Evolutionary conservation across 257 asterid genomes (phyloP).

Genomic region (Catharanthus roseus): DNA sequence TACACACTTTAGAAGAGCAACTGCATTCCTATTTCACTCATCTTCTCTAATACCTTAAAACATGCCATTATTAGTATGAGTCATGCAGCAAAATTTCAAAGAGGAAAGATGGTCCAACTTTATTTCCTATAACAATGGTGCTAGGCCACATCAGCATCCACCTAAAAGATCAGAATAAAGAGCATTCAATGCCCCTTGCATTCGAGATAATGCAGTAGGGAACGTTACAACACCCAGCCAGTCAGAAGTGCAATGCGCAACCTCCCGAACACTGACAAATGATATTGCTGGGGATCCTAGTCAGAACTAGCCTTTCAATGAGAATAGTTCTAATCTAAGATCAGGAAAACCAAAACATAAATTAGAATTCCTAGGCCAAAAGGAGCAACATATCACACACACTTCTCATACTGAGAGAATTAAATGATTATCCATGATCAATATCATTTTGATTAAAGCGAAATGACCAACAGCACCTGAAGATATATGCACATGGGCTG

Average conservation of each 20-base stretch:
- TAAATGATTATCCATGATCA: background rate
- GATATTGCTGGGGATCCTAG: background rate
- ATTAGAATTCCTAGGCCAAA: background rate
- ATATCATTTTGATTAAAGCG: background rate
- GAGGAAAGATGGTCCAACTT: background rate
- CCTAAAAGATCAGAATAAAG: background rate
- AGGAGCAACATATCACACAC: too few relatives aligned
- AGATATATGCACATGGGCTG: background rate
- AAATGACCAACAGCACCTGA: background rate
- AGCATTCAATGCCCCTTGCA: background rate
- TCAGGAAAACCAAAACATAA: background rate
- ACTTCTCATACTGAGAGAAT: background rate
- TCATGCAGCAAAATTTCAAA: background rate
- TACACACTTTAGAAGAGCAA: constrained; percentile 1
- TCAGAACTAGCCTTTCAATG: background rate
- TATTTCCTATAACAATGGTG: background rate
- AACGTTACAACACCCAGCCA: background rate
- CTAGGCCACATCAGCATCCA: background rate
- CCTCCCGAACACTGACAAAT: background rate
- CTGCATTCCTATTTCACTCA: background rate
- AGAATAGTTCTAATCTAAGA: background rate
- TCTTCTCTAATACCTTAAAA: background rate
- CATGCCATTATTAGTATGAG: background rate
- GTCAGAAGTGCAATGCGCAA: background rate
- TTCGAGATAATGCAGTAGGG: background rate